These are phyloP conservation scores for Trichoderma brevicompactum DNA, from an alignment of 2,329 filamentous ascomycete species.

Conservation along the genomic window DNA sequence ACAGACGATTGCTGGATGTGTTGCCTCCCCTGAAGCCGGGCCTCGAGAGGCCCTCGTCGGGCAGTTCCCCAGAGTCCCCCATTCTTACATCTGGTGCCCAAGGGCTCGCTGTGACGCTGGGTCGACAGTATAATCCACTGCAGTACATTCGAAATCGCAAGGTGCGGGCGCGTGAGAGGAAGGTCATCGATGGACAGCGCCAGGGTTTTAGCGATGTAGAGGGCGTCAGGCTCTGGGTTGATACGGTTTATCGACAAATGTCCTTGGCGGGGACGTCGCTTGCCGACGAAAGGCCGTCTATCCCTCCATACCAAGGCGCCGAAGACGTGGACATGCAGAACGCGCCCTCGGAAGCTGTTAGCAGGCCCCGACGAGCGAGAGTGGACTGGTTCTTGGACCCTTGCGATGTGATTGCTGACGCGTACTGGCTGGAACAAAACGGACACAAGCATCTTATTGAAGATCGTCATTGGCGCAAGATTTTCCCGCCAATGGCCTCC, in stretches of 20 bases:
- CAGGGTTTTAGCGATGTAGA: constrained; percentile 78
- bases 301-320: constrained; percentile 54
- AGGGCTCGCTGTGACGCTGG: constrained; percentile 51
- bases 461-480: constrained; percentile 73
- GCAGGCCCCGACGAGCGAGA: constrained; percentile 71
- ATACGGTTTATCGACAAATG: constrained; percentile 57
- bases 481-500: constrained; percentile 59
- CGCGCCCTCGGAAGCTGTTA: constrained; percentile 48
- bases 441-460: constrained; percentile 81
- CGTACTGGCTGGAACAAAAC: constrained; percentile 85
- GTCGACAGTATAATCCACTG: constrained; percentile 84
- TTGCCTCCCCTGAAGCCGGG: constrained; percentile 71
- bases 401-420: constrained; percentile 84
- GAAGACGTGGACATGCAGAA: constrained; percentile 49
- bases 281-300: constrained; percentile 34
- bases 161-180: constrained; percentile 77
- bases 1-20: constrained; percentile 76
- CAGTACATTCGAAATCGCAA: constrained; percentile 93
- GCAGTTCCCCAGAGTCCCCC: constrained; percentile 51
- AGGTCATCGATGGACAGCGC: constrained; percentile 71
- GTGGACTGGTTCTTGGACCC: constrained; percentile 86
- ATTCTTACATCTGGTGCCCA: constrained; percentile 32
- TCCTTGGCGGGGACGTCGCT: constrained; percentile 37
- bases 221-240: constrained; percentile 76
- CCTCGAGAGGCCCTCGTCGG: constrained; percentile 44